Evolutionary conservation across 2,329 filamentous ascomycete species (phyloP), one percentile per base, ranked within the genome.

Genomic region (Zasmidium citrigriseum): DNA sequence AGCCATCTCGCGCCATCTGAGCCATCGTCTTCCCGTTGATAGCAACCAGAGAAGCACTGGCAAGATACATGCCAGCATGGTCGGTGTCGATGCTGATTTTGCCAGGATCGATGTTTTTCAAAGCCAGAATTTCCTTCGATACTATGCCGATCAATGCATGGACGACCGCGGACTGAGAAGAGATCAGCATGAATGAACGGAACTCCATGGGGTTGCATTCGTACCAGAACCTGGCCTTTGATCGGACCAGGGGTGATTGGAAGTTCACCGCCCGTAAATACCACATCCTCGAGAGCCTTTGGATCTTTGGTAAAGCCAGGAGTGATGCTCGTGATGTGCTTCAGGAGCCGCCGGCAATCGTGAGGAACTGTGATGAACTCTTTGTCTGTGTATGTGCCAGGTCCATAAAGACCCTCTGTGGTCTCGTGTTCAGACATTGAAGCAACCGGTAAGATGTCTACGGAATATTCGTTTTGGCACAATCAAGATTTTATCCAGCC

Each of bases 11-110:
- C 34, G 57, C 66, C 44, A 71, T 60, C 14, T 61, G 55, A 2
- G 70, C 57, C 18, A 72, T 50, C 41, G 70, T 70, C 14, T 68
- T 62, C 12, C 74, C 75, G 27, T 75, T 70, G 11, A 79, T 63
- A 41, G 71, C 73, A 1, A 70, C 70, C 2, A 74, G 70, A 18
- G 73, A 72, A 0, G 74, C 68, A n/a, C 72, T 74, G 5, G 71
- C 77, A 25, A 79, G 72, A 73, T 75, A 82, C 10, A 82, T 64
- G 0, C 71, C 75, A 1, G 75, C 73, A 29, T 82, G 78, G 21
- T 79, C 78, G 0, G 78, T 80, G 61, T 82, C 74, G 54, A 82
- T 70, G 0, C 66, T 72, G 22, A 80, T 65, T 14, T 63, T 51
- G 16, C 57, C 68, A 41, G 52, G 62, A 57, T 45, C 55, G 14